Conservation (phyloP, 2,329 filamentous ascomycete species). For the Thelonectria blattea region DNA sequence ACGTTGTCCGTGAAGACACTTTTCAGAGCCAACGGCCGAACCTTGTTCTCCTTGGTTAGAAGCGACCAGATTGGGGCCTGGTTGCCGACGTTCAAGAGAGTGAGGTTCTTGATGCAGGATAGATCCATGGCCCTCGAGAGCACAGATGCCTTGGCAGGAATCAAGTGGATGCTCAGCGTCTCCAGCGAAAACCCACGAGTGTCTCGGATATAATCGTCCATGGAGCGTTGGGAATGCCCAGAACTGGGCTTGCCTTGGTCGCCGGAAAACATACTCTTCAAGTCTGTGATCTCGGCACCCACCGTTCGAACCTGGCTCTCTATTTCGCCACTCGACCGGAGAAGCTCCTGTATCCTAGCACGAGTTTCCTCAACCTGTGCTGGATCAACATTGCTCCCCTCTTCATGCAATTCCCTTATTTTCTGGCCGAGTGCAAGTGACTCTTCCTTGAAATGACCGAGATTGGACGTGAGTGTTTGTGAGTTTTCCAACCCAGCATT, state of each 20-base stretch:
- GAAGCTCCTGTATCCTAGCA: slow-evolving; percentile 39
- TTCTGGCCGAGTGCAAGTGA: slow-evolving; percentile 40
- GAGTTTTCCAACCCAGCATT: slow-evolving; percentile 43
- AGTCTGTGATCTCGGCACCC: slow-evolving; percentile 46
- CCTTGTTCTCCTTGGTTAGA: slow-evolving; percentile 60
- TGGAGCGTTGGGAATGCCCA: slow-evolving; percentile 36
- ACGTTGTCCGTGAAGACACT: slow-evolving; percentile 71
- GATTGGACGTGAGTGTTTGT: slow-evolving; percentile 42
- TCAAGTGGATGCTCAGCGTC: slow-evolving; percentile 60
- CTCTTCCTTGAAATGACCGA: slow-evolving; percentile 41
- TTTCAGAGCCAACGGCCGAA: slow-evolving; percentile 56
- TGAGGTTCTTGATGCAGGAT: slow-evolving; percentile 60
- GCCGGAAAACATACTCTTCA: slow-evolving; percentile 36
- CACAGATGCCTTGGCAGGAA: slow-evolving; percentile 65
- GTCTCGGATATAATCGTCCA: slow-evolving; percentile 60
- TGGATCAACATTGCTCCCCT: slow-evolving; percentile 33
- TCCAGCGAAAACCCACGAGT: slow-evolving; percentile 65
- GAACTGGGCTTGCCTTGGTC: slow-evolving; percentile 22
- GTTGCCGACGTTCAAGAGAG: slow-evolving; percentile 67
- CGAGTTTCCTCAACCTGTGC: slow-evolving; percentile 35
- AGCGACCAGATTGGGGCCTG: slow-evolving; percentile 66
- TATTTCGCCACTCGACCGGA: slow-evolving; percentile 42
- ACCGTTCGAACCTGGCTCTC: slow-evolving; percentile 44
- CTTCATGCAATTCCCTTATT: slow-evolving; percentile 38
- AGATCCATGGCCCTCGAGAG: slow-evolving; percentile 64